phyloP scores from a whole-genome alignment of 2,329 filamentous ascomycete species.

The Epichloe sylvatica region DNA sequence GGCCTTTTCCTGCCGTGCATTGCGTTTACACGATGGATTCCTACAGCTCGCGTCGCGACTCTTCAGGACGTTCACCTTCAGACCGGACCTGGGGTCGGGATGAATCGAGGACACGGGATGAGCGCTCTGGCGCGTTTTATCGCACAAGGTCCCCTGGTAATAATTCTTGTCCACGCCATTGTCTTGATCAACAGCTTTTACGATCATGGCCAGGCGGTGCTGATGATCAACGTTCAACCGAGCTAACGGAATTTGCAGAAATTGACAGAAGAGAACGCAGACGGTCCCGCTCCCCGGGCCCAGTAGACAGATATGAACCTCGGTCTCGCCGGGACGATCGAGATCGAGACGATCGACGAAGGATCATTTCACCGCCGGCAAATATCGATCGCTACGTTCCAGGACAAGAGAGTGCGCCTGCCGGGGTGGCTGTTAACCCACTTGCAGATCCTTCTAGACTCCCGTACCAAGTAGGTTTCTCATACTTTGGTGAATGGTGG shows the following conservation, averaged over 20 bases:
- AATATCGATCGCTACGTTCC: conserved; percentile 80
- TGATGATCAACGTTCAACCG: not conserved
- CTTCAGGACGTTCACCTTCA: conserved; percentile 35
- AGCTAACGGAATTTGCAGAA: conserved; percentile 22
- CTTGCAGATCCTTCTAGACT: conserved; percentile 58
- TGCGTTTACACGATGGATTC: conserved; percentile 33
- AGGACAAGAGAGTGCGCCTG: conserved; percentile 44
- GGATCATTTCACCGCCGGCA: conserved; percentile 46
- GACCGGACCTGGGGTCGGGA: conserved; percentile 43
- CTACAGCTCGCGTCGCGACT: conserved; percentile 39
- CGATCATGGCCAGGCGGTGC: not conserved
- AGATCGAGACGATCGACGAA: conserved; percentile 47
- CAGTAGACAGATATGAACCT: conserved; percentile 67
- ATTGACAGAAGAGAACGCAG: conserved; percentile 47
- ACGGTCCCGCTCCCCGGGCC: conserved; percentile 54
- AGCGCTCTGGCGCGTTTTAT: conserved; percentile 47
- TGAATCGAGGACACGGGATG: conserved; percentile 36
- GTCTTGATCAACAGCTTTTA: not conserved
- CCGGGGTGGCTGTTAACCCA: conserved; percentile 43
- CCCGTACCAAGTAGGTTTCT: conserved; percentile 71
- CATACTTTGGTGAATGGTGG: conserved; percentile 81
- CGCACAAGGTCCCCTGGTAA: conserved; percentile 58
- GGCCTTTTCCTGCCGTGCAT: not conserved
- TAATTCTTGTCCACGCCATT: conserved; percentile 17
- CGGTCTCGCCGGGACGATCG: conserved; percentile 54